Evolutionary conservation across 129 eudicot species (phyloP), one percentile per base, ranked within the genome.

Genomic region (Flaveria sonorensis): DNA sequence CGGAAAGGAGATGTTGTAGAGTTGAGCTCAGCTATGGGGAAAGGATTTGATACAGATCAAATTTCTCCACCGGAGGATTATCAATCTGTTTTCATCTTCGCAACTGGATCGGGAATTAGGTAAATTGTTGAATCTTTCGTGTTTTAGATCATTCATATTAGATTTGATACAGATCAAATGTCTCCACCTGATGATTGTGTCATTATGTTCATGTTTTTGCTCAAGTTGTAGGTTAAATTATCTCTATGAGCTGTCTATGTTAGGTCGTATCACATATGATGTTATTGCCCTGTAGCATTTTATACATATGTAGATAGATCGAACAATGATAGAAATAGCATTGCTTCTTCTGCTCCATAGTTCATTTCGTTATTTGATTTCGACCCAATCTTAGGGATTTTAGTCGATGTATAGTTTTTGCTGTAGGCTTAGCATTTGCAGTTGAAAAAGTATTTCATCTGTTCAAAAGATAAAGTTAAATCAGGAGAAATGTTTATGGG

Each of bases 21-120:
- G 32, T 48, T 94, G 80, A 89, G 84, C 48, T 82, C 85, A 43
- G 96, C 74, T 21, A 87, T 91, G 87, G 98, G 98, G 19, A 84
- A 77, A 11, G 98, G 98, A 1, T 94, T 91, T 30, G 77, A 83
- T 28, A 39, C 82, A 2, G 90, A 85, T 50, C 86, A 39, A 74
- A 83, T 94, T 16, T 89, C 90, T 43, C 96, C 92, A 10, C 89
- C 93, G 0, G 88, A 81, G 48, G 83, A 85, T 20, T 86, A 81
- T 51, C 87, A 79, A 42, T 80, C 96, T 32, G 90, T 94, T 70
- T 72, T 91, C 0, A 94, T 94, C 69, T 91, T 94, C n/a, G 97
- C 98, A 51, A 91, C 98, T 0, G 98, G 97, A 72, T 84, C 98
- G 32, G 98, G 97, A 71, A 91, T 94, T 43, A 94, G 98, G 98